Conservation (phyloP, 2,329 filamentous ascomycete genomes). For the Verticillium albo-atrum region DNA sequence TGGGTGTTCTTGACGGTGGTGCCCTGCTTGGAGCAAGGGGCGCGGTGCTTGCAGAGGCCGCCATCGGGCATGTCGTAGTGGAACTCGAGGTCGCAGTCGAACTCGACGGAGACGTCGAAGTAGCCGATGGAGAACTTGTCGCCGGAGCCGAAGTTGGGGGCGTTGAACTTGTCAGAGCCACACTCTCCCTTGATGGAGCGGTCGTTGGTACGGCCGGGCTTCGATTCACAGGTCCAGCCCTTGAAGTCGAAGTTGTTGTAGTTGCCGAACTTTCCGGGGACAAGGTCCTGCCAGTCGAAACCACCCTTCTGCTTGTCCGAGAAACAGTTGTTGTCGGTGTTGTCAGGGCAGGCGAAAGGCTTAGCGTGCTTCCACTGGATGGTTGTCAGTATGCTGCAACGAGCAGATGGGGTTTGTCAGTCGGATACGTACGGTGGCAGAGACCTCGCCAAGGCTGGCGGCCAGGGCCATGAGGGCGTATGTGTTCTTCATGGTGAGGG, state of each 20-base stretch:
- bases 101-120: slow-evolving; percentile 69
- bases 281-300: slow-evolving; percentile 67
- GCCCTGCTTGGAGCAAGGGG: slow-evolving; percentile 62
- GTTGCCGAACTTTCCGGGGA: slow-evolving; percentile 52
- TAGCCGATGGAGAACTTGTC: slow-evolving; percentile 70
- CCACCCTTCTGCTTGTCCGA: slow-evolving; percentile 62
- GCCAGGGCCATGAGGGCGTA: slow-evolving; percentile 44
- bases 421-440: slow-evolving; percentile 36
- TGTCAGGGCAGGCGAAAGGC: slow-evolving; percentile 63
- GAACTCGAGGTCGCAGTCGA: slow-evolving; percentile 77
- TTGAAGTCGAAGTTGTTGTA: slow-evolving; percentile 73
- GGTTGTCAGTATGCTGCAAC: neutral
- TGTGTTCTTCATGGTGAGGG: slow-evolving; percentile 46
- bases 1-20: slow-evolving; percentile 75
- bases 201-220: slow-evolving; percentile 44
- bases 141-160: slow-evolving; percentile 54
- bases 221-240: slow-evolving; percentile 64
- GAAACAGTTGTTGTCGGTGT: slow-evolving; percentile 70
- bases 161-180: slow-evolving; percentile 35
- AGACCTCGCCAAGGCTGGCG: slow-evolving; percentile 44
- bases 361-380: slow-evolving; percentile 23
- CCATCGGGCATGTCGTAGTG: slow-evolving; percentile 84
- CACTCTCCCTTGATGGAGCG: slow-evolving; percentile 60
- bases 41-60: slow-evolving; percentile 73
- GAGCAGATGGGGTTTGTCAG: neutral